Conservation (phyloP, 805 yeast species). For the Yarrowia sp. region DNA sequence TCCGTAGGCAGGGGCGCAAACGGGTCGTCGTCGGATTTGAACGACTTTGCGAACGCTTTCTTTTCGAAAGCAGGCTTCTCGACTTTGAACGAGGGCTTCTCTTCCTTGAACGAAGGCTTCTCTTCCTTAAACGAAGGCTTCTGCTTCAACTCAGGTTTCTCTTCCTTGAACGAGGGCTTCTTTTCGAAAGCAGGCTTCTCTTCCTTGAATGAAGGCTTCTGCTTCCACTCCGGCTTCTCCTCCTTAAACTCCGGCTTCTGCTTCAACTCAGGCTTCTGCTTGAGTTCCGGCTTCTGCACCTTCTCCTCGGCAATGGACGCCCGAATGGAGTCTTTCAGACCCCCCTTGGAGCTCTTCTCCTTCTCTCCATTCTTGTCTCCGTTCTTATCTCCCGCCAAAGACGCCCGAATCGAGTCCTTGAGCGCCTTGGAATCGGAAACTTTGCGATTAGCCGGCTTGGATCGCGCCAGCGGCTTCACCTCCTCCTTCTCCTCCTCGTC, state of each 20-base stretch:
- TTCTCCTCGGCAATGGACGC: not conserved
- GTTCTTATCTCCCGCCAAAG: not conserved
- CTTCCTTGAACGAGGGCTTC: too few species aligned
- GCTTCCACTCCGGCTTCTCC: not conserved
- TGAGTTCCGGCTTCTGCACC: not conserved
- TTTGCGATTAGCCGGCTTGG: constrained; percentile 4
- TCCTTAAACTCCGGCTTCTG: not conserved
- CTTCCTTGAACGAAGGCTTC: too few species aligned
- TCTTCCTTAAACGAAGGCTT: too few species aligned
- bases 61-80: not conserved
- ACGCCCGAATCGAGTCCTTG: constrained; percentile 11
- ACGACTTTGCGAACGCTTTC: not conserved
- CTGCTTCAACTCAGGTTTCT: too few species aligned
- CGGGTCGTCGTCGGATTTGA: not conserved
- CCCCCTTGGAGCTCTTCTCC: not conserved
- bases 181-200: too few species aligned
- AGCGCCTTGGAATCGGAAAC: constrained; percentile 20
- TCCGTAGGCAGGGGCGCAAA: constrained; percentile 15
- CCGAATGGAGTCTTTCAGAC: not conserved
- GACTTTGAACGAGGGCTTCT: not conserved
- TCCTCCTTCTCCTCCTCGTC: not conserved
- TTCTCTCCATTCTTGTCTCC: not conserved
- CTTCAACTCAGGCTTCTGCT: not conserved
- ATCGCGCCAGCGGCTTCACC: not conserved
- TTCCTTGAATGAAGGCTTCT: not conserved